phyloP scores from a whole-genome alignment of 257 asterid species.

The Pogostemon cablin region DNA sequence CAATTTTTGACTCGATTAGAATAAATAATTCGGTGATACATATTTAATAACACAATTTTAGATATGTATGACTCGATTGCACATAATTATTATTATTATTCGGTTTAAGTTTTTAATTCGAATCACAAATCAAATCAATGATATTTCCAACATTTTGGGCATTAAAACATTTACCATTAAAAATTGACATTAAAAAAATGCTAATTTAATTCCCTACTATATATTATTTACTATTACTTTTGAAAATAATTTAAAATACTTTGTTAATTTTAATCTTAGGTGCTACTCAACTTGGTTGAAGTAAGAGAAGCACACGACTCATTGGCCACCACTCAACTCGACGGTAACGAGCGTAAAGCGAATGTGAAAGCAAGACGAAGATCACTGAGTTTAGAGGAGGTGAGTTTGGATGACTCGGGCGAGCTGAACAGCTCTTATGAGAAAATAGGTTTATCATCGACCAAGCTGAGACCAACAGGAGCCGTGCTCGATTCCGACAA shows the following conservation, averaged over 20 bases:
- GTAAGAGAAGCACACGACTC: constrained; percentile 39
- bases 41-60: too few relatives aligned
- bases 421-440: constrained; percentile 23
- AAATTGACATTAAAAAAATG: too few relatives aligned
- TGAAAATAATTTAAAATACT: too few relatives aligned
- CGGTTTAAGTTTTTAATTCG: too few relatives aligned
- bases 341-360: neutral
- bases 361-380: constrained; percentile 41
- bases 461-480: constrained; percentile 8
- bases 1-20: too few relatives aligned
- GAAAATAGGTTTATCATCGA: constrained; percentile 18
- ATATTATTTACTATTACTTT: neutral
- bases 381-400: constrained; percentile 40
- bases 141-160: too few relatives aligned
- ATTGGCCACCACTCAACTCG: constrained; percentile 8
- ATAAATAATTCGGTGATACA: too few relatives aligned
- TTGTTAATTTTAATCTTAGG: constrained; percentile 36
- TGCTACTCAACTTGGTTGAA: constrained; percentile 50
- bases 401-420: constrained; percentile 35
- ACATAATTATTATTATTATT: too few relatives aligned
- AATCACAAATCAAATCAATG: too few relatives aligned
- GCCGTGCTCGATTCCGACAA: constrained; percentile 38
- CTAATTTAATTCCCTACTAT: neutral
- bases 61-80: too few relatives aligned
- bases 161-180: too few relatives aligned